Evolutionary conservation across 129 eudicot genomes (phyloP).

Genomic region (Lactuca sativa): DNA sequence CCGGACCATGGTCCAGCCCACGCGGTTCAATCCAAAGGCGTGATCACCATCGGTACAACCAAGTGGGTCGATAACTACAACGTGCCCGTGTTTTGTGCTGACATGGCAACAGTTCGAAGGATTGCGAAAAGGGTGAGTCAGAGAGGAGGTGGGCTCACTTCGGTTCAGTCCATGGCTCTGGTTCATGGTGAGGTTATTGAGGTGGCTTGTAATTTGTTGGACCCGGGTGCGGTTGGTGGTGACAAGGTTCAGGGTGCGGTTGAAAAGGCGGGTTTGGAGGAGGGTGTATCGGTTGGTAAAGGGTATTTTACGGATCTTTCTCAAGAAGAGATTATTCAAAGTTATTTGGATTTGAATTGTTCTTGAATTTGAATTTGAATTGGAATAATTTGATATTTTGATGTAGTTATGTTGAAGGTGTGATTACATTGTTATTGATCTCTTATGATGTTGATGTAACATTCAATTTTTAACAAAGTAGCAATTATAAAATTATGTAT

Average conservation of each 20-base stretch:
- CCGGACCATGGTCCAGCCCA: conserved; percentile 78
- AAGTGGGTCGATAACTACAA: conserved; percentile 93
- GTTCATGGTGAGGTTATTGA: conserved; percentile 79
- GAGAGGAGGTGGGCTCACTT: conserved; percentile 80
- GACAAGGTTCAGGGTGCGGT: conserved; percentile 63
- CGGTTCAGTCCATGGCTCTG: conserved; percentile 96
- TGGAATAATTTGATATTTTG: too few species aligned
- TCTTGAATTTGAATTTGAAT: conserved; percentile 1
- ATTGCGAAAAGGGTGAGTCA: conserved; percentile 78
- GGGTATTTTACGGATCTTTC: conserved; percentile 93
- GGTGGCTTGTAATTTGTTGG: conserved; percentile 92
- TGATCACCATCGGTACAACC: conserved; percentile 77
- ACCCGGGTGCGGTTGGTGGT: conserved; percentile 67
- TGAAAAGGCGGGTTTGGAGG: conserved; percentile 59
- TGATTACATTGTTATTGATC: too few species aligned
- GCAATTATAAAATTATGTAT: too few species aligned
- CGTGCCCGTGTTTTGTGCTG: conserved; percentile 61
- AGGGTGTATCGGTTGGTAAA: conserved; percentile 66
- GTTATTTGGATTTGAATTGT: conserved; percentile 46
- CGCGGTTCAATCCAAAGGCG: conserved; percentile 61
- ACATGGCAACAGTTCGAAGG: conserved; percentile 63
- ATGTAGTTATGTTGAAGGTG: too few species aligned
- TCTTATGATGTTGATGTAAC: too few species aligned
- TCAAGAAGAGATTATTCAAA: conserved; percentile 55
- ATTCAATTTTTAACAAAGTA: too few species aligned